phyloP scores from a whole-genome alignment of 192 early-diverging fungal genomes.

The Backusella mclennaniae region DNA sequence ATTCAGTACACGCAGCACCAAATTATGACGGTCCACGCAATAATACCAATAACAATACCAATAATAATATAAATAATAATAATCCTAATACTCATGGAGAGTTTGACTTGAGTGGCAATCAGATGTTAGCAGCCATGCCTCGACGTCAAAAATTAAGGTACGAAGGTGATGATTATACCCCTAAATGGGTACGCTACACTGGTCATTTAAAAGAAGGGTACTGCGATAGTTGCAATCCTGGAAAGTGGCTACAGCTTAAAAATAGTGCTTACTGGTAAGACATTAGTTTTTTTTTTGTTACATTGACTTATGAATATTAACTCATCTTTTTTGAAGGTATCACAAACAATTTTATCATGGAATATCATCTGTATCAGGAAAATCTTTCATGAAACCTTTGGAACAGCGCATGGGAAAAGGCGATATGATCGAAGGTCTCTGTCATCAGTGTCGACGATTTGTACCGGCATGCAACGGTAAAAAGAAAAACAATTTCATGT shows the following conservation, averaged over 20 bases:
- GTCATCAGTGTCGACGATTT: constrained; percentile 82
- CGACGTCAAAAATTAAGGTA: constrained; percentile 71
- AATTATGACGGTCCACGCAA: neutral
- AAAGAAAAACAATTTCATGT: constrained; percentile 63
- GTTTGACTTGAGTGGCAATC: constrained; percentile 8
- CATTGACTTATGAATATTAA: neutral
- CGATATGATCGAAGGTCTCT: constrained; percentile 75
- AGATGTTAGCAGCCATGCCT: constrained; percentile 36
- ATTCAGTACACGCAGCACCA: neutral
- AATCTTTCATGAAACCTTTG: constrained; percentile 68
- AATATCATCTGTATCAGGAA: constrained; percentile 81
- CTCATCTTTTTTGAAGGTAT: constrained; percentile 48
- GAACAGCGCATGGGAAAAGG: constrained; percentile 58
- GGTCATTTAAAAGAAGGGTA: constrained; percentile 82
- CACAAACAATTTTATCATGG: constrained; percentile 88
- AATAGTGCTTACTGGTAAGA: constrained; percentile 83
- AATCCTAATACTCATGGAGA: neutral
- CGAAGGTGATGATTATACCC: constrained; percentile 75
- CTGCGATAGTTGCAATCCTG: constrained; percentile 77
- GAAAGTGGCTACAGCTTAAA: constrained; percentile 87
- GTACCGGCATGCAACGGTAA: constrained; percentile 72
- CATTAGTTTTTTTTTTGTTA: neutral
- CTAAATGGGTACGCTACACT: constrained; percentile 72
- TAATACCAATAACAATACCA: neutral
- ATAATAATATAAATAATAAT: neutral